Conservation (phyloP, 176 grass and related monocot genomes). For the Oryza longistaminata region DNA sequence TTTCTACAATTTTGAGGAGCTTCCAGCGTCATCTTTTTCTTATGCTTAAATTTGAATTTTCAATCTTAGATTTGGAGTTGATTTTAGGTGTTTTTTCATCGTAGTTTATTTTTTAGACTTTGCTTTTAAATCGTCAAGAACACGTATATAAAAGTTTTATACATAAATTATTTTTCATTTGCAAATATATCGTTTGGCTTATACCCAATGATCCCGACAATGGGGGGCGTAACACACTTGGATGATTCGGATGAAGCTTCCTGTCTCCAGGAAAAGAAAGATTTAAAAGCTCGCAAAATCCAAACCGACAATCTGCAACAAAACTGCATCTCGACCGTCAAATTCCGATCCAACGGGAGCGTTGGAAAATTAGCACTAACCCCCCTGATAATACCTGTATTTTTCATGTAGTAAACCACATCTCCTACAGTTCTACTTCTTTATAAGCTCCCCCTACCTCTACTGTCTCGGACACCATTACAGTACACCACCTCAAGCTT, state of each 20-base stretch:
- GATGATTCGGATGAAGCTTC: not conserved
- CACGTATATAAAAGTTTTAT: too few relatives aligned
- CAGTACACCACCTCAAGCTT: slow-evolving; percentile 31
- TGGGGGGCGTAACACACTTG: not conserved
- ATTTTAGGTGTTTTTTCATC: too few relatives aligned
- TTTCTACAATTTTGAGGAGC: too few relatives aligned
- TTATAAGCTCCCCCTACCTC: slow-evolving; percentile 36
- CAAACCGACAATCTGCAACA: not conserved
- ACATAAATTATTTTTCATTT: too few relatives aligned
- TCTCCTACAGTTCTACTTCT: slow-evolving; percentile 19
- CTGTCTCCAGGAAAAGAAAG: not conserved
- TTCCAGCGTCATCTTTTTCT: too few relatives aligned
- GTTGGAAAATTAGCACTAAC: not conserved
- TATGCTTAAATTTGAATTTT: too few relatives aligned
- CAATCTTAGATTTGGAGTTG: too few relatives aligned
- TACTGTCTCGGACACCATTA: slow-evolving; percentile 42
- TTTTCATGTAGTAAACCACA: not conserved
- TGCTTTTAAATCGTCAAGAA: too few relatives aligned
- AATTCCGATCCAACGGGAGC: slow-evolving; percentile 23
- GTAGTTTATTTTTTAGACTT: too few relatives aligned
- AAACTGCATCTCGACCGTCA: not conserved
- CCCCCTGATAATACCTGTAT: not conserved
- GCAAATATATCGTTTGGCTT: too few relatives aligned
- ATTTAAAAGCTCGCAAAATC: slow-evolving; percentile 1
- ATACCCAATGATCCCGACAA: too few relatives aligned